Evolutionary conservation across 306 rosid genomes (phyloP).

Genomic region (Hippophae rhamnoides): DNA sequence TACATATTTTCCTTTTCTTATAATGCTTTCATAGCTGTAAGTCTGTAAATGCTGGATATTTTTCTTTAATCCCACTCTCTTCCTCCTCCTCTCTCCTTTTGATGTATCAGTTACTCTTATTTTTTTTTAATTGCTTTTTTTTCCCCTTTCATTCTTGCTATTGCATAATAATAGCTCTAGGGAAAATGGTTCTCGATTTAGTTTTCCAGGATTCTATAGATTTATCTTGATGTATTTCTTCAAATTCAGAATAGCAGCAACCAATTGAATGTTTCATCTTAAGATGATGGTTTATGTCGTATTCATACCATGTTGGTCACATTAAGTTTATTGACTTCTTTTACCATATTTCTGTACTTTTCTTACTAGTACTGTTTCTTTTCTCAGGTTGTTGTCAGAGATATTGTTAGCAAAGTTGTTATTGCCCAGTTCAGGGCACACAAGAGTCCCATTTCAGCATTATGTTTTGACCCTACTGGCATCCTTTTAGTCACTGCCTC

Average conservation of each 20-base stretch:
- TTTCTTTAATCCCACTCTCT: not conserved
- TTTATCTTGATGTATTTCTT: slow-evolving; percentile 2
- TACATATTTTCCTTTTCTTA: slow-evolving; percentile 23
- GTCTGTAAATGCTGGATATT: not conserved
- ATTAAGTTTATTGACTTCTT: not conserved
- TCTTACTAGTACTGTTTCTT: slow-evolving; percentile 12
- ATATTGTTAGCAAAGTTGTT: slow-evolving; percentile 60
- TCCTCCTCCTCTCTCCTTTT: too few relatives aligned
- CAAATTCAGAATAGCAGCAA: not conserved
- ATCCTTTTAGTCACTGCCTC: slow-evolving; percentile 86
- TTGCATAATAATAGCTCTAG: not conserved
- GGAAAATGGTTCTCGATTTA: not conserved
- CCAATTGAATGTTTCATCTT: not conserved
- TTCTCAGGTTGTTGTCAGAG: slow-evolving; percentile 79
- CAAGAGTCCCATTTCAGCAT: slow-evolving; percentile 86
- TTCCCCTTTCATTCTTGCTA: not conserved
- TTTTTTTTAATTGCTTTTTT: not conserved
- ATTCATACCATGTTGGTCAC: slow-evolving; percentile 2
- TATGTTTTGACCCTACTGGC: slow-evolving; percentile 93
- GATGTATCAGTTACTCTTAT: too few relatives aligned
- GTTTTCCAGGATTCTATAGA: not conserved
- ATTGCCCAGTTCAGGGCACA: slow-evolving; percentile 85
- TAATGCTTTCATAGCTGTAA: slow-evolving; percentile 9
- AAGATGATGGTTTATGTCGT: slow-evolving; percentile 1
- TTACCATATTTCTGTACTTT: slow-evolving; percentile 7